These are phyloP conservation scores for Nicotiana sylvestris DNA, from an alignment of 257 asterid species.

Conservation along the genomic window DNA sequence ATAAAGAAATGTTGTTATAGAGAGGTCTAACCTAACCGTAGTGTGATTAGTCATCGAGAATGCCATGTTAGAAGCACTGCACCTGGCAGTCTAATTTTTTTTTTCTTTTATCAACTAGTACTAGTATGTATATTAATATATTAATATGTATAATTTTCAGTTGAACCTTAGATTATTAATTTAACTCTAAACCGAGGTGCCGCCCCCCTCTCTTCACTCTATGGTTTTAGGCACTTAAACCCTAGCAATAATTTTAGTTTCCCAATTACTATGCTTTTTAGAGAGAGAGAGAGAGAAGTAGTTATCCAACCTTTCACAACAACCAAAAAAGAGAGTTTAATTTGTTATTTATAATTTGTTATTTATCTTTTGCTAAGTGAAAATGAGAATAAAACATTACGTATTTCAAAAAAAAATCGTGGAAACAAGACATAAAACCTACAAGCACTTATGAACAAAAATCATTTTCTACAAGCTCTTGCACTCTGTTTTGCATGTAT, in stretches of 20 bases:
- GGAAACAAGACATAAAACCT: background rate
- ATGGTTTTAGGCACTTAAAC: slow-evolving; percentile 12
- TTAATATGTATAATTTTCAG: background rate
- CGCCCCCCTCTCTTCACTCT: slow-evolving; percentile 25
- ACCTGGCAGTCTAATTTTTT: background rate
- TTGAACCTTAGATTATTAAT: background rate
- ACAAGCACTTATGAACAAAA: too few relatives aligned
- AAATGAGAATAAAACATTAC: too few relatives aligned
- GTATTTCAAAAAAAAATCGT: too few relatives aligned
- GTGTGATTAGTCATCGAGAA: background rate
- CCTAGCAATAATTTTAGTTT: background rate
- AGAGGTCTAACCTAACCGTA: background rate
- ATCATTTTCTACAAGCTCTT: too few relatives aligned
- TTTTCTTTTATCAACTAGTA: background rate
- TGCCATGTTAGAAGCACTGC: background rate
- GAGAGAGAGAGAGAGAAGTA: background rate
- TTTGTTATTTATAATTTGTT: too few relatives aligned
- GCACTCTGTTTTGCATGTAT: background rate
- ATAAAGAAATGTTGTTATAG: too few relatives aligned
- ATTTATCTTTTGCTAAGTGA: background rate
- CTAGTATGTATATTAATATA: background rate
- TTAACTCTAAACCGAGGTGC: slow-evolving; percentile 27
- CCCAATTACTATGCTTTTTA: background rate
- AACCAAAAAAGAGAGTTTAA: background rate
- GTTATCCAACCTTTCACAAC: too few relatives aligned